phyloP scores from a whole-genome alignment of 1,284 basidiomycete species.

The Sphaerobolus stellatus region DNA sequence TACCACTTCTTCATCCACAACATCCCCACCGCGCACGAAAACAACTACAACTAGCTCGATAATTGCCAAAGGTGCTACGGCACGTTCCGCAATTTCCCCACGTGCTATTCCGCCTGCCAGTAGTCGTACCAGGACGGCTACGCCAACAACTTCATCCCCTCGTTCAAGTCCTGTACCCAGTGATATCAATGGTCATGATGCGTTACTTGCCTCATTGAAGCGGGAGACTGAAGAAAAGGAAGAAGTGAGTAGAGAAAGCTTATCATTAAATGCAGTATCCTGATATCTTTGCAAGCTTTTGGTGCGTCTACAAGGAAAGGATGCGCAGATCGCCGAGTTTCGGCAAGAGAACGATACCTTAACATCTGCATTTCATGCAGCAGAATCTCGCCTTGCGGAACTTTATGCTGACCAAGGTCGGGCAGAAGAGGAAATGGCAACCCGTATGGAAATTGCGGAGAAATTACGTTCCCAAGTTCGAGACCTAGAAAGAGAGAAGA shows the following conservation, averaged over 20 bases:
- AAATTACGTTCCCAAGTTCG: conserved; percentile 74
- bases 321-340: conserved; percentile 61
- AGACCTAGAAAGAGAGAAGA: conserved; percentile 79
- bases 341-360: conserved; percentile 63
- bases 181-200: conserved; percentile 47
- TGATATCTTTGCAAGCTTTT: too few species aligned
- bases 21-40: conserved; percentile 38
- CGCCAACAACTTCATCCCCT: conserved; percentile 33
- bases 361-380: conserved; percentile 58
- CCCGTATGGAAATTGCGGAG: conserved; percentile 74
- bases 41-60: conserved; percentile 24
- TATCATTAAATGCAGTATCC: conserved; percentile 13
- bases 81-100: conserved; percentile 37
- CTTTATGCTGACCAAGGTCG: conserved; percentile 76
- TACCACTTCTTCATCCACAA: conserved; percentile 36
- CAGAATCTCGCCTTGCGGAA: conserved; percentile 69
- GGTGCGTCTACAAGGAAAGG: conserved; percentile 72
- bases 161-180: conserved; percentile 22
- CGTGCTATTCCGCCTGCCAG: conserved; percentile 35
- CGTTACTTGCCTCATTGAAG: conserved; percentile 60
- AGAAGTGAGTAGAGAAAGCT: conserved; percentile 58
- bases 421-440: conserved; percentile 72
- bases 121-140: conserved; percentile 52
- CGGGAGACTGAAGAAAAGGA: conserved; percentile 79
- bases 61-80: conserved; percentile 39